Evolutionary conservation across 2,329 filamentous ascomycete genomes (phyloP).

Genomic region (Emmonsiellopsis sp.): DNA sequence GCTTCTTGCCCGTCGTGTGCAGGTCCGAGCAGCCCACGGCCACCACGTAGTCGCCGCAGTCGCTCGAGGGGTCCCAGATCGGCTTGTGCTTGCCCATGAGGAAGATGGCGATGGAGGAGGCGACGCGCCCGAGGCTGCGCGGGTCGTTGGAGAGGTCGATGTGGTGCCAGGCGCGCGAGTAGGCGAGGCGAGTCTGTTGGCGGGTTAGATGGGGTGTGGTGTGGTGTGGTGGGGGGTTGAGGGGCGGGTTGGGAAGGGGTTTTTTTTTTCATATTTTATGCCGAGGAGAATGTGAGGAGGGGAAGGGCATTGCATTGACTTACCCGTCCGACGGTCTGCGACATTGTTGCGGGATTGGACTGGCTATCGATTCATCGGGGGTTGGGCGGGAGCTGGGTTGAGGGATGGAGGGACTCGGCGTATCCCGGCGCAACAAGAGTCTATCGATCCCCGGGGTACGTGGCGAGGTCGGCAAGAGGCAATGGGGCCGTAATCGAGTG

Average conservation of each 20-base stretch:
- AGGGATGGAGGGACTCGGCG: neutral
- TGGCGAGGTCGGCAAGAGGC: no score
- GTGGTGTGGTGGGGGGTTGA: neutral
- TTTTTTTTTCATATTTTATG: neutral
- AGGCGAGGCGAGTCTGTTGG: conserved; percentile 80
- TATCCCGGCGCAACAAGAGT: neutral
- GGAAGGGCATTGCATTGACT: conserved; percentile 1
- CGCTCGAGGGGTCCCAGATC: conserved; percentile 91
- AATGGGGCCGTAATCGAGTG: neutral
- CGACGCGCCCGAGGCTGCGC: conserved; percentile 81
- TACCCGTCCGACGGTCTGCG: conserved; percentile 38
- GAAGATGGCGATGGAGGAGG: conserved; percentile 72
- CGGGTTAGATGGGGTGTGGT: neutral
- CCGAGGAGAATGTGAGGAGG: neutral
- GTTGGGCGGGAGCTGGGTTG: neutral
- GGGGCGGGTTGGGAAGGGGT: neutral
- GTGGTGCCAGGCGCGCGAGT: conserved; percentile 93
- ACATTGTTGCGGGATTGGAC: conserved; percentile 24
- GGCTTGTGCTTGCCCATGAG: conserved; percentile 99
- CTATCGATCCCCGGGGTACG: neutral
- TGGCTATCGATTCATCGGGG: conserved; percentile 7
- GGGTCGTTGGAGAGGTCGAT: conserved; percentile 60
- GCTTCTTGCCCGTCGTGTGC: conserved; percentile 84
- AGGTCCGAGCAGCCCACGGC: conserved; percentile 81
- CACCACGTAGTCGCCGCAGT: conserved; percentile 98